Base-by-base conservation (phyloP, 805 yeast species). In the Helenozyma baotianmanensis region DNA sequence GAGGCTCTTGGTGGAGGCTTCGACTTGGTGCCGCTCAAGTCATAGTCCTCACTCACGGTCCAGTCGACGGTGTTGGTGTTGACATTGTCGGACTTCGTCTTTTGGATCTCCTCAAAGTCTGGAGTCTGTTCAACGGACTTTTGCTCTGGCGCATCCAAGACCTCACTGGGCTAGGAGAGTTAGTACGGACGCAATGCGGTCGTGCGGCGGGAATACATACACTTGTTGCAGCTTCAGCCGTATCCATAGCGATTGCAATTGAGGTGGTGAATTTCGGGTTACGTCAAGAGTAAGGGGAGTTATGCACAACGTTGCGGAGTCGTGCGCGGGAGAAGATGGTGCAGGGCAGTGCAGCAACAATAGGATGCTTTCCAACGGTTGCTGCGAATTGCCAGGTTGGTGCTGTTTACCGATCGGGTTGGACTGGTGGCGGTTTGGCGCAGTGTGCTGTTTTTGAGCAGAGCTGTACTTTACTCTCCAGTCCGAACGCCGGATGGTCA, bases 1-100 rank as follows among this genome's bases (percentile, higher is more conserved):
- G 81, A 58, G 23, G 61, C 55, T 54, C 86, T 54, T n/a, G 70
- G 63, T 1, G 58, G 55, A 4, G 72, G 70, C 38, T 62, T 61
- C 6, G 57, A 47, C 21, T 48, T 55, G 28, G 55, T 57, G 23
- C 51, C 49, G 3, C 57, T 35, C 29, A 54, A 41, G 38, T 65
- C 71, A 27, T 50, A 58, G 37, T 66, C 67, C 30, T 62, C 69
- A 38, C 68, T 61, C 10, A 67, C 61, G 8, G 49, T 50, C 47
- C 49, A 47, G 24, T 53, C 57, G 9, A 35, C 21, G 5, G 45
- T 40, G 23, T 40, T 30, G 25, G 39, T 42, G 2, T 30, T 29
- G 14, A 35, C 38, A 15, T 32, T 40, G 19, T 25, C 21, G 12
- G 27, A 21, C 21, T 23, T n/a, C 14, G 21, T 13, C 14, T 32